Base-by-base conservation (phyloP, 2,329 filamentous ascomycete genomes). In the Aspergillus transmontanensis region DNA sequence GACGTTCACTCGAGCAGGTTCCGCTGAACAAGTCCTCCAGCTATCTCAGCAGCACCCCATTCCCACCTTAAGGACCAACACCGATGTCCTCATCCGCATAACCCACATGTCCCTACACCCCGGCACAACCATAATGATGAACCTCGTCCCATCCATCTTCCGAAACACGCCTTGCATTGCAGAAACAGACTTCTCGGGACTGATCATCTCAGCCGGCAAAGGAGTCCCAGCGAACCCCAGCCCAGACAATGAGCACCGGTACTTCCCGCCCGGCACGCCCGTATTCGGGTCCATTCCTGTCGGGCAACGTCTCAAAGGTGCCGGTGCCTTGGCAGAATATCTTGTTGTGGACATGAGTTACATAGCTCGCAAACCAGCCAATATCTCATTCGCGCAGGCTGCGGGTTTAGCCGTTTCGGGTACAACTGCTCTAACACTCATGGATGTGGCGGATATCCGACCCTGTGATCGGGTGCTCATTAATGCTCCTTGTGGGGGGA, bases 91-190 rank as follows among this genome's bases (percentile, higher is more conserved):
- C 11, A 30, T 57, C 36, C 39, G 39, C 10, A 39, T 57, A 14
- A 43, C 36, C 4, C 55, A 57, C 23, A 39, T 57, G 36, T 45
- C 55, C 36, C 19, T 57, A 7, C 55, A 57, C 55, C 55, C 55
- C 16, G 39, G 55, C 36, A 57, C 55, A 30, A 43, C 30, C 14
- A 57, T 57, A n/a, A 57, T 57, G 55, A 57, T 57, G 55, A 43
- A 57, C 10, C 16, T 57, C 3, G 7, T 45, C 16, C 39, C 55
- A 9, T 45, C 9, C 21, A 7, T 57, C 21, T 45, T 57, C 16
- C 36, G 55, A 45, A 21, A 6, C 1, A 23, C 23, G 14, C 45
- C 11, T 3, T 28, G 21, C 6, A 48, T 48, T 14, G 45, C 45
- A 14, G 23, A 48, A 26, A 48, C 45, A 3, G 45, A 48, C 45